Conservation (phyloP, 1,284 basidiomycete species). For the Exobasidium rhododendri region DNA sequence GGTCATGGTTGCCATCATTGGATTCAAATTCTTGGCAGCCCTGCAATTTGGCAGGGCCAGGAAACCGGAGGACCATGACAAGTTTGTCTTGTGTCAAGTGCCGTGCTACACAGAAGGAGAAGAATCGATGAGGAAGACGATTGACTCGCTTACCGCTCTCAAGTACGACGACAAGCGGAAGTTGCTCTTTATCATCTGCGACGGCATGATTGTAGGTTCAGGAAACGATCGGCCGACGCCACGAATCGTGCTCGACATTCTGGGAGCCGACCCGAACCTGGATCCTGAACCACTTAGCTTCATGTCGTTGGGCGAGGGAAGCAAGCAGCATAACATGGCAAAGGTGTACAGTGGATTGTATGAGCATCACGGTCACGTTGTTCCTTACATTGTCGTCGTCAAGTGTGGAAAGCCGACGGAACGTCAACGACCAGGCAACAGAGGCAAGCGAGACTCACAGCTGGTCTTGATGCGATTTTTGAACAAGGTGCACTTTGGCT, state of each 20-base stretch:
- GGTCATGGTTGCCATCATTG: constrained; percentile 92
- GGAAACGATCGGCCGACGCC: constrained; percentile 66
- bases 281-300: constrained; percentile 95
- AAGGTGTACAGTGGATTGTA: constrained; percentile 97
- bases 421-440: constrained; percentile 83
- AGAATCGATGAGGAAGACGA: constrained; percentile 77
- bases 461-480: constrained; percentile 95
- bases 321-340: constrained; percentile 95
- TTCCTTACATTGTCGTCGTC: constrained; percentile 92
- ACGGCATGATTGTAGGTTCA: constrained; percentile 96
- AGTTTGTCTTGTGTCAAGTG: constrained; percentile 97
- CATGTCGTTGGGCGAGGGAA: constrained; percentile 86
- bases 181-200: constrained; percentile 88
- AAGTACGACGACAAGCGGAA: constrained; percentile 99
- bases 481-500: constrained; percentile 96
- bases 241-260: constrained; percentile 88
- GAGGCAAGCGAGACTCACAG: constrained; percentile 71
- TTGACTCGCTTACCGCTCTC: constrained; percentile 87
- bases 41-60: constrained; percentile 79
- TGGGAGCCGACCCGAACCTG: constrained; percentile 85
- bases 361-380: constrained; percentile 88
- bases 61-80: constrained; percentile 92
- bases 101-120: constrained; percentile 97
- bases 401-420: constrained; percentile 96
- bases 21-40: constrained; percentile 96